Base-by-base conservation (phyloP, 1,284 basidiomycete genomes). In the Coniferiporia sulphurascens region DNA sequence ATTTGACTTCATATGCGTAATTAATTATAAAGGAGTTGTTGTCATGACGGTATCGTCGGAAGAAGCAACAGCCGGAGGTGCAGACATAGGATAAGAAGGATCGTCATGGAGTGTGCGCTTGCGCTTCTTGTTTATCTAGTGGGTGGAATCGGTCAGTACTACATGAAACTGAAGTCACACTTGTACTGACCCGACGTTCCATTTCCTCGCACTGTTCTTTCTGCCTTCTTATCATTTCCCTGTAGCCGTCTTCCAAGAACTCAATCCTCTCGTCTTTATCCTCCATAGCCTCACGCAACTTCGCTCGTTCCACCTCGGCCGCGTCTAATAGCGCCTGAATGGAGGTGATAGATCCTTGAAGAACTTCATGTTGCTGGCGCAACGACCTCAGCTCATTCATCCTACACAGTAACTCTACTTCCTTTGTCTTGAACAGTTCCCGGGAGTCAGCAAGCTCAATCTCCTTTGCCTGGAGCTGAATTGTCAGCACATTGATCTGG, bases 81-180 rank as follows among this genome's bases (percentile, higher is more conserved):
- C 35, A 34, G 9, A n/a, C 12, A 43, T 43, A 22, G n/a, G 43
- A 12, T 5, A 13, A n/a, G 32, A 15, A 6, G 6, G 32, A 15
- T 15, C 5, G 1, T 21, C 43, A 32, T 1, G 17, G 8, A 46
- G n/a, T 13, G 41, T 36, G 3, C 52, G 55, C 36, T 57, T 57
- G n/a, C 55, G 55, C 49, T 58, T 58, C 48, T 58, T 58, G 21
- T 22, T 44, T 15, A 52, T 27, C 56, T 52, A 27, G 12, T 22
- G 38, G 12, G 17, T 21, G 13, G 27, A 38, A 17, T 27, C 15
- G 35, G 41, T 38, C 17, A 51, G 19, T 27, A 19, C 15, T 10
- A 10, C n/a, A 56, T n/a, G 41, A 27, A 43, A 32, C 27, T 34
- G 22, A 58, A 44, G 50, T 2, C 27, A 5, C 27, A 27, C 36